phyloP scores from a whole-genome alignment of 2,329 filamentous ascomycete genomes.

The Akanthomyces muscarius region DNA sequence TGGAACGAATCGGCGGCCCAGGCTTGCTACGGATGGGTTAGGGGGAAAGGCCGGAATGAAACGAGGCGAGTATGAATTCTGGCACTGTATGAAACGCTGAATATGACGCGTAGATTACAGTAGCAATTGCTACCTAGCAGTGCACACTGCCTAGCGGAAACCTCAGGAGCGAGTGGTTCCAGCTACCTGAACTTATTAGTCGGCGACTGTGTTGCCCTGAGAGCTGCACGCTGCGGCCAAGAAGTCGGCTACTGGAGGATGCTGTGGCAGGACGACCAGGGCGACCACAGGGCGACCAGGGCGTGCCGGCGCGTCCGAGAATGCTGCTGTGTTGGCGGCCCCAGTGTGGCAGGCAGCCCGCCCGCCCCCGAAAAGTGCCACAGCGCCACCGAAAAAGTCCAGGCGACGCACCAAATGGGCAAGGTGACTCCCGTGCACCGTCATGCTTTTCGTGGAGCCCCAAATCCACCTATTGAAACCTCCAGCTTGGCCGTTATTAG shows the following conservation, averaged over 20 bases:
- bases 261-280: no score
- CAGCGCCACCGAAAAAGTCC: neutral
- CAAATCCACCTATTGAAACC: conserved; percentile 10
- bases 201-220: neutral
- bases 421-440: conserved; percentile 14
- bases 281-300: neutral
- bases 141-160: neutral
- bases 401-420: conserved; percentile 8
- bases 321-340: conserved; percentile 6
- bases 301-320: conserved; percentile 12
- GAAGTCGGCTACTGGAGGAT: neutral
- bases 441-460: conserved; percentile 19
- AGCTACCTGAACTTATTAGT: neutral
- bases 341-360: neutral
- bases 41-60: conserved; percentile 3
- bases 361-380: neutral
- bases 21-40: neutral
- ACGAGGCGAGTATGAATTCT: neutral
- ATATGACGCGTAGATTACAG: neutral
- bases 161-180: neutral
- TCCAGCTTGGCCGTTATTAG: conserved; percentile 12
- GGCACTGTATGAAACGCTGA: neutral
- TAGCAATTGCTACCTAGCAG: neutral
- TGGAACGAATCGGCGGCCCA: neutral
- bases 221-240: neutral